phyloP scores from a whole-genome alignment of 306 rosid genomes.

The Prunus davidiana region DNA sequence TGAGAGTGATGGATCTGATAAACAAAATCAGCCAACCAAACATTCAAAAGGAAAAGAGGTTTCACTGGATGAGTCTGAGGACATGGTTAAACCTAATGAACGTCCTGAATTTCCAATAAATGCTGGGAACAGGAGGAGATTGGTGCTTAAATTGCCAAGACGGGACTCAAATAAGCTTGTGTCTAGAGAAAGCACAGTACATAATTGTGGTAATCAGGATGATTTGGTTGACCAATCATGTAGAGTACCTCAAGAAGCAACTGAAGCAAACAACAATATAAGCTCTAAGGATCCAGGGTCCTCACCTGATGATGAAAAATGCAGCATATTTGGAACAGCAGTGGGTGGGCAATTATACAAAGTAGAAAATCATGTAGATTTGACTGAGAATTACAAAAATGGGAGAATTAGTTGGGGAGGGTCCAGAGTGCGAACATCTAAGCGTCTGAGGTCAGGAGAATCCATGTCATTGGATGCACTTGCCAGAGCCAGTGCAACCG shows the following conservation, averaged over 20 bases:
- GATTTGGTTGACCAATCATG: constrained; percentile 66
- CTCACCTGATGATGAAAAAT: constrained; percentile 33
- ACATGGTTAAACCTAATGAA: constrained; percentile 34
- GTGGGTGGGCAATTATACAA: constrained; percentile 34
- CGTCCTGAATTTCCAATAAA: constrained; percentile 39
- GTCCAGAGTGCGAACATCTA: constrained; percentile 73
- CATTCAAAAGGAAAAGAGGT: constrained; percentile 72
- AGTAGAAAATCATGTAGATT: constrained; percentile 32
- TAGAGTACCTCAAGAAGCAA: constrained; percentile 43
- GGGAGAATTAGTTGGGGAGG: constrained; percentile 80
- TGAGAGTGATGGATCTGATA: constrained; percentile 79
- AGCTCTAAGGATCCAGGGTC: constrained; percentile 32
- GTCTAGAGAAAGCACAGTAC: constrained; percentile 15
- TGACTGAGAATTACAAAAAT: constrained; percentile 38
- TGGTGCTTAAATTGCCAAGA: constrained; percentile 71
- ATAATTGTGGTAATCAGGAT: constrained; percentile 36
- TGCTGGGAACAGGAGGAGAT: constrained; percentile 55
- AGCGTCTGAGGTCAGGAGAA: constrained; percentile 61
- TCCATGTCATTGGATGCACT: constrained; percentile 40
- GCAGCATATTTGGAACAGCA: constrained; percentile 32
- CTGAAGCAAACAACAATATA: constrained; percentile 31
- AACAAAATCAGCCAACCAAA: constrained; percentile 46
- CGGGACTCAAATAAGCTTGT: constrained; percentile 47
- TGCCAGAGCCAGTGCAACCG: constrained; percentile 37
- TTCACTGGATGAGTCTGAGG: constrained; percentile 46